Conservation (phyloP, 2,329 filamentous ascomycete genomes). For the Alternaria metachromatica region DNA sequence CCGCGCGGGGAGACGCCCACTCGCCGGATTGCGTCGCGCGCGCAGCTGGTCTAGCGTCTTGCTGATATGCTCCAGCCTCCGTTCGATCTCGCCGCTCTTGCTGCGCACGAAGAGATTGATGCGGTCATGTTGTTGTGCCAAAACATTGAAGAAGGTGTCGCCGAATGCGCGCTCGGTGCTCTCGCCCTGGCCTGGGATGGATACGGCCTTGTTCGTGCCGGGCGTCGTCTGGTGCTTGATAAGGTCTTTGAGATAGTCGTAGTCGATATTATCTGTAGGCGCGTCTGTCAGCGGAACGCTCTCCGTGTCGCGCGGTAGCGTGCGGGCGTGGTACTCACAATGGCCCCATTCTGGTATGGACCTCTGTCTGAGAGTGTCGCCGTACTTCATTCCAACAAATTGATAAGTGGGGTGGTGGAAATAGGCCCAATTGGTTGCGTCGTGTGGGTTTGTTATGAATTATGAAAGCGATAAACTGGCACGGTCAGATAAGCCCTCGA, state of each 20-base stretch:
- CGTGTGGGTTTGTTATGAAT: slow-evolving; percentile 11
- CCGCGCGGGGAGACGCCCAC: slow-evolving; percentile 48
- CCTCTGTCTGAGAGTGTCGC: slow-evolving; percentile 73
- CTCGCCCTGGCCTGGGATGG: slow-evolving; percentile 72
- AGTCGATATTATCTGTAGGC: slow-evolving; percentile 79
- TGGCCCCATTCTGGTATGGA: slow-evolving; percentile 84
- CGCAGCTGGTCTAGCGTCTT: slow-evolving; percentile 48
- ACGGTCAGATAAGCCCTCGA: slow-evolving; percentile 17
- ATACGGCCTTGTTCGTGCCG: slow-evolving; percentile 71
- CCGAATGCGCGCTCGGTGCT: slow-evolving; percentile 70
- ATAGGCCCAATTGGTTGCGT: slow-evolving; percentile 10
- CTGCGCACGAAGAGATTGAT: slow-evolving; percentile 79
- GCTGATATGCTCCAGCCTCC: slow-evolving; percentile 62
- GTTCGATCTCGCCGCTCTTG: slow-evolving; percentile 78
- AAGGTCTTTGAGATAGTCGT: slow-evolving; percentile 83
- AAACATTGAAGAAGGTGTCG: slow-evolving; percentile 71
- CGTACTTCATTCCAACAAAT: slow-evolving; percentile 71
- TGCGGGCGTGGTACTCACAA: slow-evolving; percentile 57
- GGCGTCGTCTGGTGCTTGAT: slow-evolving; percentile 81
- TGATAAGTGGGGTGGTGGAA: slow-evolving; percentile 1
- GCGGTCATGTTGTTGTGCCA: slow-evolving; percentile 77
- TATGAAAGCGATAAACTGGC: slow-evolving; percentile 9
- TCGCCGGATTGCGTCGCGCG: slow-evolving; percentile 21
- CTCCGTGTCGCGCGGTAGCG: background rate
- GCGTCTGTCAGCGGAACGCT: slow-evolving; percentile 19